phyloP scores from a whole-genome alignment of 1,284 basidiomycete genomes.

The Schizophyllum commune region DNA sequence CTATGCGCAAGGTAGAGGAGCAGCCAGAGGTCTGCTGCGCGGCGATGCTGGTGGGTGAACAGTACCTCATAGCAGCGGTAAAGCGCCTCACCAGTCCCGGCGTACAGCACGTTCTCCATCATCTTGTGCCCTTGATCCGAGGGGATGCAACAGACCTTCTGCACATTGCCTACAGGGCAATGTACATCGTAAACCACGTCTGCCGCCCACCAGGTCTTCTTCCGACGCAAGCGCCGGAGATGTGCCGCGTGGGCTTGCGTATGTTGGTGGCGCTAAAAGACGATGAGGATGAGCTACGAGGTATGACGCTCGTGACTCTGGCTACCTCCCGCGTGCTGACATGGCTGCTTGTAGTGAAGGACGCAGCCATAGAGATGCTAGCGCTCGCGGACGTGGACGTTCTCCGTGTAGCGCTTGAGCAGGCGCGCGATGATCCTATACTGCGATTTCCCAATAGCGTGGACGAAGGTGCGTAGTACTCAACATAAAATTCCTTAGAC shows the following conservation, averaged over 20 bases:
- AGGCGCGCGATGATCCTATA: constrained; percentile 14
- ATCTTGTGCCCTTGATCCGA: constrained; percentile 10
- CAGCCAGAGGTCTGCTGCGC: constrained; percentile 10
- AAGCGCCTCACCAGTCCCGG: not conserved
- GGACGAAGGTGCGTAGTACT: constrained; percentile 18
- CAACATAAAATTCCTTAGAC: not conserved
- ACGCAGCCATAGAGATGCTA: constrained; percentile 31
- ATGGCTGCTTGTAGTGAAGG: constrained; percentile 26
- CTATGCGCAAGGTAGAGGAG: not conserved
- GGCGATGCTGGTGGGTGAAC: constrained; percentile 14
- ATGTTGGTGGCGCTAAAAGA: constrained; percentile 26
- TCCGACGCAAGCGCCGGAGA: constrained; percentile 17
- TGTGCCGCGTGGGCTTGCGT: constrained; percentile 26
- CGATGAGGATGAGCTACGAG: constrained; percentile 14
- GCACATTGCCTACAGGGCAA: not conserved
- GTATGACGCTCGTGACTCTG: constrained; percentile 16
- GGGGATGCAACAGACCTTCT: not conserved
- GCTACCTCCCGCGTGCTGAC: not conserved
- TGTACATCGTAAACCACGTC: constrained; percentile 5
- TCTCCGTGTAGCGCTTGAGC: constrained; percentile 14
- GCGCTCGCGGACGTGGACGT: constrained; percentile 14
- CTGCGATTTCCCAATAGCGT: constrained; percentile 18
- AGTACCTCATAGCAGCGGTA: not conserved
- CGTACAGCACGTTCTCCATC: constrained; percentile 16
- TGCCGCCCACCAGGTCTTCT: constrained; percentile 4